Evolutionary conservation across 768 basidiomycete genomes (phyloP).

Genomic region (Panellus pusillus): DNA sequence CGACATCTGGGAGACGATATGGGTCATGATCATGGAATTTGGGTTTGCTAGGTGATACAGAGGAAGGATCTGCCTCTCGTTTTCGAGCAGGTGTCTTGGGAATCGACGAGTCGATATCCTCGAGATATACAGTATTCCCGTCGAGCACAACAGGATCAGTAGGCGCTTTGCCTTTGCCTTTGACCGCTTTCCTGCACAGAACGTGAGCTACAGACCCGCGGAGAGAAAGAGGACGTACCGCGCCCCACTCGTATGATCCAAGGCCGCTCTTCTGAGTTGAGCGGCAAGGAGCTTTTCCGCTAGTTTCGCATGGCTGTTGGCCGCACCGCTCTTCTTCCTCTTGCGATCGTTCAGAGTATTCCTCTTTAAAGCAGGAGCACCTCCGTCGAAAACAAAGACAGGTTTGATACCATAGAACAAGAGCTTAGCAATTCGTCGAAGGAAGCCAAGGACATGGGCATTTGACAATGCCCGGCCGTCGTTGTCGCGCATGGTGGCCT

Average conservation of each 20-base stretch:
- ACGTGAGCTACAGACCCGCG: not conserved
- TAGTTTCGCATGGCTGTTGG: slow-evolving; percentile 77
- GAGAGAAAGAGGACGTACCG: slow-evolving; percentile 35
- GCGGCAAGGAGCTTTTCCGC: slow-evolving; percentile 93
- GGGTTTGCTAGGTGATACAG: slow-evolving; percentile 58
- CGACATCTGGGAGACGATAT: slow-evolving; percentile 85
- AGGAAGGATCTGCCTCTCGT: slow-evolving; percentile 36
- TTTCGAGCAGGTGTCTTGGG: slow-evolving; percentile 53
- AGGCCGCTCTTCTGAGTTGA: slow-evolving; percentile 86
- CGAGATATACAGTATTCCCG: slow-evolving; percentile 81
- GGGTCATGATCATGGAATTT: slow-evolving; percentile 84
- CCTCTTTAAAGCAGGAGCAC: slow-evolving; percentile 88
- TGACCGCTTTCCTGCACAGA: slow-evolving; percentile 24
- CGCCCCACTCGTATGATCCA: slow-evolving; percentile 56
- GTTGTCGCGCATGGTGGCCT: slow-evolving; percentile 98
- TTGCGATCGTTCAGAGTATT: slow-evolving; percentile 89
- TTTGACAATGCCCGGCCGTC: slow-evolving; percentile 89
- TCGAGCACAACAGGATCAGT: slow-evolving; percentile 55
- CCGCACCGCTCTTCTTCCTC: slow-evolving; percentile 90
- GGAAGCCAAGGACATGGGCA: slow-evolving; percentile 90
- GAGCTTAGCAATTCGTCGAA: slow-evolving; percentile 89
- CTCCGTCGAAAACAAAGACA: slow-evolving; percentile 98
- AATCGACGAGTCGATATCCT: slow-evolving; percentile 67
- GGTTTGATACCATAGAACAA: slow-evolving; percentile 98
- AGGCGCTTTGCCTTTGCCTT: slow-evolving; percentile 48